A percentile compares a stretch with the other conserved stretches of the same genome.
Conservation (phyloP, 2,329 filamentous ascomycete genomes). For the Xylariaceae sp. region DNA sequence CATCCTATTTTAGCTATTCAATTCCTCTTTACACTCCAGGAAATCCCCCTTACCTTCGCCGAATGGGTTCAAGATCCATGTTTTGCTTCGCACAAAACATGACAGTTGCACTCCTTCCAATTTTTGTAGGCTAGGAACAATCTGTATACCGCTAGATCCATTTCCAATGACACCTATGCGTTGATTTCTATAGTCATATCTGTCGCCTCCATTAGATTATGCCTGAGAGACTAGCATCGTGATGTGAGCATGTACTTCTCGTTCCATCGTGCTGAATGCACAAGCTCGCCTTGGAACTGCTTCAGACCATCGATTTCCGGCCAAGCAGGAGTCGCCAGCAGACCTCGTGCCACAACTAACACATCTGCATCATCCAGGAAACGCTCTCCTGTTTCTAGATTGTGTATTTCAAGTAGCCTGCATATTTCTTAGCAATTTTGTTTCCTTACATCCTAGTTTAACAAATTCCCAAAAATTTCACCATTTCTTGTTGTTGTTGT, state of each 20-base stretch:
- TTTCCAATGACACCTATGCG: constrained; percentile 51
- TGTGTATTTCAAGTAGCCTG: constrained; percentile 36
- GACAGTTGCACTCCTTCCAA: constrained; percentile 39
- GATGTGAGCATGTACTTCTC: constrained; percentile 27
- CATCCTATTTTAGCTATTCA: too few relatives aligned
- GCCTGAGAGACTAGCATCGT: too few relatives aligned
- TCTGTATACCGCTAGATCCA: constrained; percentile 52
- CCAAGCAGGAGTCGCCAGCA: constrained; percentile 43
- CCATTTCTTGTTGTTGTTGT: constrained; percentile 40
- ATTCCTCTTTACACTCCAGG: background rate
- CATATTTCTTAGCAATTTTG: background rate
- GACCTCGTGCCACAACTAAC: constrained; percentile 41
- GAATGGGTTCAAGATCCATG: constrained; percentile 49
- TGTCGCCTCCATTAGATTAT: constrained; percentile 16
- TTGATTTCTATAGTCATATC: constrained; percentile 48
- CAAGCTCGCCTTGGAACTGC: constrained; percentile 40
- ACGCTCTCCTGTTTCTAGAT: constrained; percentile 34
- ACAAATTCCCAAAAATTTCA: constrained; percentile 8
- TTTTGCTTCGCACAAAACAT: constrained; percentile 48
- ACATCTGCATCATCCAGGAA: constrained; percentile 42
- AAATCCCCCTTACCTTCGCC: constrained; percentile 35
- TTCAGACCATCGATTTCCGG: constrained; percentile 42
- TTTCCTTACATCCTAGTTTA: background rate
- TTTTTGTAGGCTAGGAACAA: constrained; percentile 48
- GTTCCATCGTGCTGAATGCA: constrained; percentile 48